These are phyloP conservation scores for Mycena pura DNA, from an alignment of 768 basidiomycete genomes.

Conservation along the genomic window DNA sequence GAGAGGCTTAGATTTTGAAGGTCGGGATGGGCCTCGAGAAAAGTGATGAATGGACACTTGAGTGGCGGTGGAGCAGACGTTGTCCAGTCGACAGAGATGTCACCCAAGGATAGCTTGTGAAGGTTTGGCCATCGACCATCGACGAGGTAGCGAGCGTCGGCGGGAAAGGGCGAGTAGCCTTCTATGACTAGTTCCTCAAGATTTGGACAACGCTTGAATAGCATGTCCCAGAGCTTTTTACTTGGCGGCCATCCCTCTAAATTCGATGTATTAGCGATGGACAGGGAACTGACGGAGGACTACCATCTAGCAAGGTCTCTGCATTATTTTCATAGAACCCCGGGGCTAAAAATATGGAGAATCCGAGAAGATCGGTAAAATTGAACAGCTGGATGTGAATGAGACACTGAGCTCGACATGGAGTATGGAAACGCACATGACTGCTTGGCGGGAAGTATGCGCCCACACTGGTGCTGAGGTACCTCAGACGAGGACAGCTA, in stretches of 20 bases:
- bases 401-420: slow-evolving; percentile 3
- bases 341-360: slow-evolving; percentile 63
- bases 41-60: slow-evolving; percentile 67
- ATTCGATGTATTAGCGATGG: background rate
- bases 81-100: slow-evolving; percentile 67
- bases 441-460: slow-evolving; percentile 65
- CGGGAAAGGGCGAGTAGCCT: slow-evolving; percentile 58
- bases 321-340: slow-evolving; percentile 70
- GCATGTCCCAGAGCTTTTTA: slow-evolving; percentile 72
- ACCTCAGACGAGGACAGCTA: slow-evolving; percentile 72
- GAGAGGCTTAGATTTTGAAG: slow-evolving; percentile 60
- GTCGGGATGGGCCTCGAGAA: slow-evolving; percentile 69
- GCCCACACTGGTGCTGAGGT: slow-evolving; percentile 69
- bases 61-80: slow-evolving; percentile 43
- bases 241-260: slow-evolving; percentile 60
- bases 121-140: slow-evolving; percentile 73
- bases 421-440: slow-evolving; percentile 53
- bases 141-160: slow-evolving; percentile 62
- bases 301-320: slow-evolving; percentile 64
- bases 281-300: slow-evolving; percentile 17
- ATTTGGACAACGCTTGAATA: slow-evolving; percentile 66
- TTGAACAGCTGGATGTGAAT: slow-evolving; percentile 63
- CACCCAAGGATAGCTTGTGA: slow-evolving; percentile 65
- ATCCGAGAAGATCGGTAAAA: slow-evolving; percentile 67
- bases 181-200: slow-evolving; percentile 70